These are phyloP conservation scores for Phlyctochytrium bullatum DNA, from an alignment of 192 early-diverging fungal genomes.

Conservation along the genomic window DNA sequence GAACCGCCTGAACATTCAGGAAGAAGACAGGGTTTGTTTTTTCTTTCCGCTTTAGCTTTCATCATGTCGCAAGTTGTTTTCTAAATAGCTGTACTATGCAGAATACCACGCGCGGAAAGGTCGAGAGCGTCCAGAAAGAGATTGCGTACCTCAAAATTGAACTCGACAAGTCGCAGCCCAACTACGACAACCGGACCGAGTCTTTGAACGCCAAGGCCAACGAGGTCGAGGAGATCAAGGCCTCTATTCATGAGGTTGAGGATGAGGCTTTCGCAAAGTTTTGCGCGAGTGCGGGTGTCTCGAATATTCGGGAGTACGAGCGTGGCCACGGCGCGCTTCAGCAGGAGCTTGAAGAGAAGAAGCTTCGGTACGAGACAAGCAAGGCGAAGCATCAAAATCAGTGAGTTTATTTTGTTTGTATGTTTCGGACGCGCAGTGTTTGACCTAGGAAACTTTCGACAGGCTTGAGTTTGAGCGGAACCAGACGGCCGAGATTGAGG, in stretches of 20 bases:
- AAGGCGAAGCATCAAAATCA: conserved; percentile 78
- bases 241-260: conserved; percentile 45
- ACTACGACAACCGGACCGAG: too few relatives aligned
- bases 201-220: too few relatives aligned
- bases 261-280: conserved; percentile 78
- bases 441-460: neutral
- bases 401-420: conserved; percentile 27
- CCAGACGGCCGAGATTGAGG: conserved; percentile 60
- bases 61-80: neutral
- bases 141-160: conserved; percentile 46
- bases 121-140: conserved; percentile 32
- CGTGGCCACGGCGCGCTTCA: conserved; percentile 63
- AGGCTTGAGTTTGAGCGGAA: conserved; percentile 70
- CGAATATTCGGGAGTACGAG: conserved; percentile 87
- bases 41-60: conserved; percentile 9
- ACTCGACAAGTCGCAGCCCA: conserved; percentile 7
- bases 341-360: conserved; percentile 70
- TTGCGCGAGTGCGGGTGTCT: conserved; percentile 69
- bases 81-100: neutral
- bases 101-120: conserved; percentile 27
- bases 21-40: conserved; percentile 67
- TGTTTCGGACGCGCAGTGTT: conserved; percentile 7
- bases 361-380: conserved; percentile 73
- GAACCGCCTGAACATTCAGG: conserved; percentile 42
- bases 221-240: conserved; percentile 49